These are phyloP conservation scores for Dactylellina sp. DNA, from an alignment of 2,329 filamentous ascomycete genomes.

Conservation along the genomic window DNA sequence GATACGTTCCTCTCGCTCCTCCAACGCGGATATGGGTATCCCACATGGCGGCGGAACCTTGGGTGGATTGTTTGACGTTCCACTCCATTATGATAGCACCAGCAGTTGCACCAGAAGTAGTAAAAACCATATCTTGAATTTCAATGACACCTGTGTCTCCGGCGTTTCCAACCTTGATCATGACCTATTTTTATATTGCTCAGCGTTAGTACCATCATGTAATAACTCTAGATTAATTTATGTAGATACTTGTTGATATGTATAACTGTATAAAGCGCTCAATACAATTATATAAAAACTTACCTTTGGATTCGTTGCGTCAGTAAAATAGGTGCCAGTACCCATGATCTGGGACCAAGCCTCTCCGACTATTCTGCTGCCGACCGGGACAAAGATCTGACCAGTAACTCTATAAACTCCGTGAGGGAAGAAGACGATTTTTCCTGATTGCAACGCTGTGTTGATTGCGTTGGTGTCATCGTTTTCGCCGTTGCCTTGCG, in stretches of 20 bases:
- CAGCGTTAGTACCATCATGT: too few relatives aligned
- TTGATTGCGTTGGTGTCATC: slow-evolving; percentile 95
- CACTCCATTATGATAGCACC: slow-evolving; percentile 79
- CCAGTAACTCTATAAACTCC: slow-evolving; percentile 69
- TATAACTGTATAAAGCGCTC: too few relatives aligned
- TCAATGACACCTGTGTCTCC: slow-evolving; percentile 76
- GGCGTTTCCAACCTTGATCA: slow-evolving; percentile 72
- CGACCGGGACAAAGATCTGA: slow-evolving; percentile 67
- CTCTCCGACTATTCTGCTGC: slow-evolving; percentile 64
- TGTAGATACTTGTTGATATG: too few relatives aligned
- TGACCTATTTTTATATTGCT: slow-evolving; percentile 58
- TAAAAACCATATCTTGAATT: slow-evolving; percentile 78
- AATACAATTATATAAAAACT: neutral
- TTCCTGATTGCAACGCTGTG: slow-evolving; percentile 72
- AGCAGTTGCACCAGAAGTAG: slow-evolving; percentile 73
- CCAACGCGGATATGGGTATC: slow-evolving; percentile 95
- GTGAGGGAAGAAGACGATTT: slow-evolving; percentile 64
- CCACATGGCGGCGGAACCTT: slow-evolving; percentile 74
- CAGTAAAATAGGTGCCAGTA: slow-evolving; percentile 56
- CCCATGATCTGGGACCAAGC: slow-evolving; percentile 62
- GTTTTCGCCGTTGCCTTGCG: slow-evolving; percentile 84
- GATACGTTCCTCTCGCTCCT: slow-evolving; percentile 81
- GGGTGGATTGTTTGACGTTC: slow-evolving; percentile 70
- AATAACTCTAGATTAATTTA: too few relatives aligned
- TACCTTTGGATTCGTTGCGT: slow-evolving; percentile 64